Evolutionary conservation across 192 early-diverging fungal genomes (phyloP).

Genomic region (Entomortierella parvispora): DNA sequence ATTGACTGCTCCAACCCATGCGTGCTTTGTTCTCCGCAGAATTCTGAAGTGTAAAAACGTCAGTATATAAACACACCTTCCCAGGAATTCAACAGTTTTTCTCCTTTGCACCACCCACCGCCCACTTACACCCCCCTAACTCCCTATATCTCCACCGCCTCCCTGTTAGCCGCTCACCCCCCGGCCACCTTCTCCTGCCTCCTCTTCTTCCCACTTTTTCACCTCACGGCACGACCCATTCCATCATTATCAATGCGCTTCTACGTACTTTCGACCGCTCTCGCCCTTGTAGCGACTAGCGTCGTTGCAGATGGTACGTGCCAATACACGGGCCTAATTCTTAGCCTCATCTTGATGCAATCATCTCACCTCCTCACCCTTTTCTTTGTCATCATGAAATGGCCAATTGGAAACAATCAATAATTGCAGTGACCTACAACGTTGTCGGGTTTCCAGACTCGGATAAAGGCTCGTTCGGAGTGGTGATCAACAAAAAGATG

Average conservation of each 20-base stretch:
- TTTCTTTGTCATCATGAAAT: neutral
- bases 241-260: conserved; percentile 12
- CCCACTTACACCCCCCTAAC: neutral
- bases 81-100: conserved; percentile 1
- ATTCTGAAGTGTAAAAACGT: too few species aligned
- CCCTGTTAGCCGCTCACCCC: neutral
- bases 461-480: conserved; percentile 15
- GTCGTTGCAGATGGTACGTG: conserved; percentile 37
- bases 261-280: conserved; percentile 15
- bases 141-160: neutral
- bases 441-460: conserved; percentile 36
- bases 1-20: too few species aligned
- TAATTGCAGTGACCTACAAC: conserved; percentile 29
- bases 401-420: neutral
- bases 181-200: too few species aligned
- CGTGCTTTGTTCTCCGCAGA: too few species aligned
- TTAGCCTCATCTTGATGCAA: neutral
- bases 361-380: too few species aligned
- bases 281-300: conserved; percentile 24
- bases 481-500: conserved; percentile 19
- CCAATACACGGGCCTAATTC: neutral
- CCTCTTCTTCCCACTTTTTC: neutral
- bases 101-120: conserved; percentile 17
- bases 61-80: conserved; percentile 8
- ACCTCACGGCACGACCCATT: neutral